phyloP scores from a whole-genome alignment of 345 rosid species.

The Rhizophora apiculata region DNA sequence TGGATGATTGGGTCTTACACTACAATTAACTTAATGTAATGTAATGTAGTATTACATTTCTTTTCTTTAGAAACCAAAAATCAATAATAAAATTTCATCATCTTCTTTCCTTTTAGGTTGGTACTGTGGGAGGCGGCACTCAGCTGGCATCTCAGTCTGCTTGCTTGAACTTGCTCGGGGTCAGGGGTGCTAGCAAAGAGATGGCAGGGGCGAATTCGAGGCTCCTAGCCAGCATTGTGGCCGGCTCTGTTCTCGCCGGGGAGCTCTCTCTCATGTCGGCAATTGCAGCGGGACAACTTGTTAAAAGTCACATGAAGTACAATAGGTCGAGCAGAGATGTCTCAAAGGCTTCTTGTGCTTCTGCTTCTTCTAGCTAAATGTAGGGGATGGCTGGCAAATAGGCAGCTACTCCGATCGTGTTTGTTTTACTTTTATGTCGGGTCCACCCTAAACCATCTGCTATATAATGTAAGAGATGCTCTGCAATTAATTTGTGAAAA shows the following conservation, averaged over 20 bases:
- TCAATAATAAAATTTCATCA: too few relatives aligned
- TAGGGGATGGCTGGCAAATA: background rate
- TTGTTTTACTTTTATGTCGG: too few relatives aligned
- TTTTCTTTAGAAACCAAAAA: too few relatives aligned
- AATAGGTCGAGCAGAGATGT: slow-evolving; percentile 32
- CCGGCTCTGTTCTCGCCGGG: slow-evolving; percentile 50
- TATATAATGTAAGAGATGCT: too few relatives aligned
- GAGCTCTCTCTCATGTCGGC: slow-evolving; percentile 58
- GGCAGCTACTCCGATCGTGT: too few relatives aligned
- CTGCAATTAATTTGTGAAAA: too few relatives aligned
- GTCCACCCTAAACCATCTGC: too few relatives aligned
- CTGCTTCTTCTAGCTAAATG: background rate
- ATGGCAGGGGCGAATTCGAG: slow-evolving; percentile 42
- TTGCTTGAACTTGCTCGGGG: slow-evolving; percentile 53
- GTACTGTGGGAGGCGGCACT: slow-evolving; percentile 57
- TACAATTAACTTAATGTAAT: too few relatives aligned
- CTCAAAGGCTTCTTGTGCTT: background rate
- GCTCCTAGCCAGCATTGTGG: slow-evolving; percentile 43
- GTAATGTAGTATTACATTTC: too few relatives aligned
- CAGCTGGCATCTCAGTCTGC: slow-evolving; percentile 58
- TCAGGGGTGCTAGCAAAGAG: slow-evolving; percentile 47
- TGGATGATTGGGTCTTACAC: too few relatives aligned
- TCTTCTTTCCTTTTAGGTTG: slow-evolving; percentile 30
- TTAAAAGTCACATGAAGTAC: slow-evolving; percentile 42
- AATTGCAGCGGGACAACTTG: slow-evolving; percentile 36